Evolutionary conservation across 805 yeast species (phyloP).

Genomic region (Ogataea minuta): DNA sequence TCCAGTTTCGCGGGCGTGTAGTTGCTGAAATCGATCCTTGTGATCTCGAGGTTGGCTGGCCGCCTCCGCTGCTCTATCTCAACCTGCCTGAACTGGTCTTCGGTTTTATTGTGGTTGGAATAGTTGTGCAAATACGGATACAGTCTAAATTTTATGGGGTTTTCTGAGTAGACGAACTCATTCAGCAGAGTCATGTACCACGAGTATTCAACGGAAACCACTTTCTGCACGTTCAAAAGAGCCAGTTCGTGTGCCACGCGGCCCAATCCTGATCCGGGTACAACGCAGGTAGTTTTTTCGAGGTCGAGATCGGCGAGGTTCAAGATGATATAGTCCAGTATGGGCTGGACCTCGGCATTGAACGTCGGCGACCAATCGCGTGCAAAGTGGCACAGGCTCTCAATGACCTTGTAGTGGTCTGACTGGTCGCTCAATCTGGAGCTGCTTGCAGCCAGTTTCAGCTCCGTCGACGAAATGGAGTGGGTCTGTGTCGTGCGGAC

Average conservation of each 20-base stretch:
- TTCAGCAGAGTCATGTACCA: conserved; percentile 73
- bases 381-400: conserved; percentile 69
- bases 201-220: conserved; percentile 75
- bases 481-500: conserved; percentile 35
- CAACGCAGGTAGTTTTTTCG: conserved; percentile 49
- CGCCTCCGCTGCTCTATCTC: conserved; percentile 26
- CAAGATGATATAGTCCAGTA: conserved; percentile 48
- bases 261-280: conserved; percentile 91
- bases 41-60: conserved; percentile 48
- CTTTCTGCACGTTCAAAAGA: conserved; percentile 35
- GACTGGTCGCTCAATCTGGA: conserved; percentile 15
- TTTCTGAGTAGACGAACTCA: conserved; percentile 46
- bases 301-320: conserved; percentile 37
- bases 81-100: conserved; percentile 51
- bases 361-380: conserved; percentile 70
- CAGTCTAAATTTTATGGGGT: conserved; percentile 24
- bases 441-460: conserved; percentile 34
- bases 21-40: conserved; percentile 63
- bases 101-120: conserved; percentile 55
- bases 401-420: conserved; percentile 52
- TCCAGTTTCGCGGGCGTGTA: conserved; percentile 37
- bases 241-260: conserved; percentile 67
- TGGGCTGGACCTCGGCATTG: conserved; percentile 48
- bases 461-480: conserved; percentile 43
- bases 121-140: conserved; percentile 62